Base-by-base conservation (phyloP, 2,329 filamentous ascomycete genomes). In the Davidsoniella virescens region DNA sequence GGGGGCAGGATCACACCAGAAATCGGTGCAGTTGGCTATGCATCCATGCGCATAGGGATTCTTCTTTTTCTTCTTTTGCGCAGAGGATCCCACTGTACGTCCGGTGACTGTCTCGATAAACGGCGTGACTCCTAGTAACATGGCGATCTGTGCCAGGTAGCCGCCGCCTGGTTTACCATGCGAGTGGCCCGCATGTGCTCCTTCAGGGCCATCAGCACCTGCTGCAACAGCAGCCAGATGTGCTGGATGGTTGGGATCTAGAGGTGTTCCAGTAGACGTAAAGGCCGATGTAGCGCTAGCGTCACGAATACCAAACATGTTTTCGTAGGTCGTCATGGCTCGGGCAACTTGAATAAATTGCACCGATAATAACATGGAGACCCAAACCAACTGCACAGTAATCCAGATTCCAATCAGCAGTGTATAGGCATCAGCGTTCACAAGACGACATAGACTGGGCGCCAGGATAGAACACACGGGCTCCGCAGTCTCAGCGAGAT, bases 291-390 rank as follows among this genome's bases (percentile, higher is more conserved):
- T 80, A 29, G 88, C 68, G 1, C 80, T 77, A 29, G 61, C 62
- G 55, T 82, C 72, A 52, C 79, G 74, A 54, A 87, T 74, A 47
- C 86, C 83, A 55, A 82, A 80, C 88, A 98, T 96, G 64, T 88
- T 94, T 65, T 98, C 92, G 65, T 85, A 96, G 0, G 92, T 98
- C 1, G 92, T 98, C 70, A 94, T 82, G 52, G 88, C 93, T 54
- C 87, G 80, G 0, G 87, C 84, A 47, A 98, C 82, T 62, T 98
- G 92, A 47, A 95, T 73, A 47, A 95, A 79, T 62, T 98, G 93
- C 4, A 96, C 93, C 56, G 87, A 83, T 53, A 95, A 73, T 33
- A 98, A 79, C 88, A 98, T 96, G n/a, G 83, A 81, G 2, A 96
- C 86, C 92, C 92, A 98, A 17, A 86, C 82, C 29, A 95, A 74